These are phyloP conservation scores for Bacterosira constricta DNA, from an alignment of 108 stramenopile species.

Conservation along the genomic window DNA sequence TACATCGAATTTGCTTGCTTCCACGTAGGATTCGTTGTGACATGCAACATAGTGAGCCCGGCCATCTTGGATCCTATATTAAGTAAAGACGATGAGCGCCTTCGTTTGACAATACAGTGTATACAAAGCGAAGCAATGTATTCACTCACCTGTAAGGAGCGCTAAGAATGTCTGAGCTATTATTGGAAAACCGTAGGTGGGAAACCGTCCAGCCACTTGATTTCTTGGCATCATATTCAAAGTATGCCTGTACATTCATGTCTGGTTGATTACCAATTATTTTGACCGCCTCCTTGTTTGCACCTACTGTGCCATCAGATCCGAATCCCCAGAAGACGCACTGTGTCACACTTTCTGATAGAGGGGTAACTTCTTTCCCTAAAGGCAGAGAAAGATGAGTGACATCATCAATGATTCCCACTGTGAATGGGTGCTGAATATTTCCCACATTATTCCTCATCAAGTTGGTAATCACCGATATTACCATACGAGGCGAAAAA, in stretches of 20 bases:
- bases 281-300: slow-evolving; percentile 62
- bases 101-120: slow-evolving; percentile 10
- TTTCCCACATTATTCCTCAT: slow-evolving; percentile 42
- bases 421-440: slow-evolving; percentile 64
- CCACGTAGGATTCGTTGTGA: slow-evolving; percentile 66
- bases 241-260: slow-evolving; percentile 69
- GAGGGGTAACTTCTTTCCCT: slow-evolving; percentile 48
- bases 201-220: slow-evolving; percentile 62
- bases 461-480: slow-evolving; percentile 57
- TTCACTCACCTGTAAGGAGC: slow-evolving; percentile 36
- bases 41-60: slow-evolving; percentile 63
- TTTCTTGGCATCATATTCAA: slow-evolving; percentile 74
- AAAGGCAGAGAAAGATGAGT: slow-evolving; percentile 59
- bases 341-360: slow-evolving; percentile 50
- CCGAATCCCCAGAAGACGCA: slow-evolving; percentile 74
- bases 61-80: slow-evolving; percentile 43
- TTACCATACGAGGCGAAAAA: slow-evolving; percentile 64
- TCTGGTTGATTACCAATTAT: slow-evolving; percentile 57
- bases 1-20: slow-evolving; percentile 67
- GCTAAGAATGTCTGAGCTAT: slow-evolving; percentile 1
- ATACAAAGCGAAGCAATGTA: not conserved
- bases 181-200: slow-evolving; percentile 52
- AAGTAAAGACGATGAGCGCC: slow-evolving; percentile 21
- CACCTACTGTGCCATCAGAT: slow-evolving; percentile 65
- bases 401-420: slow-evolving; percentile 70